Evolutionary conservation across 1,139 yeast species (phyloP).

Genomic region (Candida sp.): DNA sequence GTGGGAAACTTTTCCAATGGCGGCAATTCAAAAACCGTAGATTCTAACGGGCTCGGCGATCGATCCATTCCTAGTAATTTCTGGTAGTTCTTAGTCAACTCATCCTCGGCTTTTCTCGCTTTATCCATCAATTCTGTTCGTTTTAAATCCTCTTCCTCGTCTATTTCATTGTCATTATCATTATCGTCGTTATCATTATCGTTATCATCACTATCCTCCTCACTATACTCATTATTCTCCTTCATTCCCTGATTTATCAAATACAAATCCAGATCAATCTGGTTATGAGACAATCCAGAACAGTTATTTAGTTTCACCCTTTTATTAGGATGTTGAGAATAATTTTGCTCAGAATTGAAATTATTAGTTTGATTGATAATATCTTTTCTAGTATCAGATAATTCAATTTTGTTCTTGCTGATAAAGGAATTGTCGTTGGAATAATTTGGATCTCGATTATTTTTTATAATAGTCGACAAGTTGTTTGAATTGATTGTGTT

Average conservation of each 20-base stretch:
- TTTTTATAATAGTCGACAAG: conserved; percentile 6
- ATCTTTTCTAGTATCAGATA: conserved; percentile 23
- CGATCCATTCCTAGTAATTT: conserved; percentile 6
- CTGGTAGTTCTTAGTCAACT: conserved; percentile 7
- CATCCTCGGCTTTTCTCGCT: background rate
- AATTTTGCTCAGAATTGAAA: conserved; percentile 7
- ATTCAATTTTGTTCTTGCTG: conserved; percentile 31
- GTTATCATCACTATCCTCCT: background rate
- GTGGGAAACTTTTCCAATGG: conserved; percentile 25
- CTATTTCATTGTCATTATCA: conserved; percentile 10
- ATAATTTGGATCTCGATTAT: conserved; percentile 25
- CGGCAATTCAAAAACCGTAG: conserved; percentile 18
- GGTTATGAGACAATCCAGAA: conserved; percentile 19
- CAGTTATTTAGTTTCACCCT: conserved; percentile 15
- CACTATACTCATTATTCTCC: background rate
- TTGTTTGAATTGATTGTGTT: conserved; percentile 7
- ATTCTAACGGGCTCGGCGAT: background rate
- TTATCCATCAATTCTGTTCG: conserved; percentile 3
- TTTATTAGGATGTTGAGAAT: conserved; percentile 5
- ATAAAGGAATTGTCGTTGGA: conserved; percentile 19
- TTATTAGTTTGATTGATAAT: conserved; percentile 8
- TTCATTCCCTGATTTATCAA: conserved; percentile 9
- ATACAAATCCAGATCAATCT: conserved; percentile 21
- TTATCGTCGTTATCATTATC: conserved; percentile 1
- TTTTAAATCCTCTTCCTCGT: conserved; percentile 6